Evolutionary conservation across 208 protist species (phyloP), one percentile per base, ranked within the genome.

Genomic region (Naegleria gruberi): DNA sequence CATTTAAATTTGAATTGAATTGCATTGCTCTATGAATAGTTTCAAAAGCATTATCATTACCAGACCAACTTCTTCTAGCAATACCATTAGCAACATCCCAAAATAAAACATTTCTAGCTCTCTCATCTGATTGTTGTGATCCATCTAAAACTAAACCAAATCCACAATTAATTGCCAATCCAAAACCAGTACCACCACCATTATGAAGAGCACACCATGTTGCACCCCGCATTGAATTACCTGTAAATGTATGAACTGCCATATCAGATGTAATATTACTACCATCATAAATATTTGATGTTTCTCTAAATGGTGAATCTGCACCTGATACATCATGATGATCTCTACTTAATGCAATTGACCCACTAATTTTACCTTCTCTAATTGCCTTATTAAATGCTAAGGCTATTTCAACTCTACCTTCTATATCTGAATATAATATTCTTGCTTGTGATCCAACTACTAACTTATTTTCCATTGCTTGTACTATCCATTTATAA

Each of bases 81-180:
- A 96, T 91, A 65, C 96, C 96, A 91, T 97, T 97, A 47, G 95
- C 91, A 19, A 98, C 96, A 86, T 98, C 96, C 95, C 95, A 97
- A 43, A 91, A 84, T n/a, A 98, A 92, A 96, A 98, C 97, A 43
- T 91, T 43, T 43, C 89, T 47, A 10, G 94, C 91, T 87, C 92
- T 89, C 1, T 91, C 90, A 23, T 89, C 90, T 17, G 94, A 91
- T 15, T 94, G 94, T 41, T 87, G 44, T 17, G 94, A 89, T 43
- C 96, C 96, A 94, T 97, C 96, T 0, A 97, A 84, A 45, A 97
- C 94, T 0, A 97, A 90, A 85, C 96, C 94, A 92, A 97, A 97
- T 55, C 96, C 96, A 81, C 96, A 95, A 89, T 97, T 97, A 0
- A 97, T 95, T 41, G 93, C 95, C 88, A 96, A 93, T 43, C 96